Base-by-base conservation (phyloP, 1,284 basidiomycete genomes). In the Moniliella sp. region DNA sequence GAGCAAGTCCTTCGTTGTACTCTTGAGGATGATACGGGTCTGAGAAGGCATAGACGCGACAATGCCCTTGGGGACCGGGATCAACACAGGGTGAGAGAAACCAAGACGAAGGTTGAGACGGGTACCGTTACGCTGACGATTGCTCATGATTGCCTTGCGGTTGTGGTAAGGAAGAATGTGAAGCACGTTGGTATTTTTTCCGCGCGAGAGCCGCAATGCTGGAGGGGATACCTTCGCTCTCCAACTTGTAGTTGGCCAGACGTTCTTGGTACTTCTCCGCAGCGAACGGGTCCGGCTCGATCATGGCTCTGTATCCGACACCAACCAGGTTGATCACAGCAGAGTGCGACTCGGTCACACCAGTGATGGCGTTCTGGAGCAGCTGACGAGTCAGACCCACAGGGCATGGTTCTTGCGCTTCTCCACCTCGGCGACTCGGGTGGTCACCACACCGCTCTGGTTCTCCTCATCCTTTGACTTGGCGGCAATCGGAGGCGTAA, bases 331-430 rank as follows among this genome's bases (percentile, higher is more conserved):
- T 75, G 13, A 97, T 62, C 9, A 78, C 74, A 5, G 80, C 68
- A 0, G 68, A 70, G 64, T 83, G 94, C 1, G 86, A 86, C 40
- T 76, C 70, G 1, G 78, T 76, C 64, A 94, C 84, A 31, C 91
- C 91, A 11, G 67, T 67, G 42, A 94, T 71, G 11, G 86, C 86
- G 56, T 97, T 97, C 43, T 69, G 66, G 54, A 93, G 75, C 37
- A 86, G 69, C 0, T 82, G 78, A 30, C 88, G 74, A 2, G 82
- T 88, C 26, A 81, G 72, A 8, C 88, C 88, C 88, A 97, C 66
- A 82, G 75, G 30, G 76, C 72, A 25, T 79, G 70, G 61, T 91
- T n/a, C n/a, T n/a, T n/a, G n/a, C n/a, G n/a, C n/a, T n/a, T n/a
- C n/a, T n/a, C n/a, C n/a, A n/a, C n/a, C n/a, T n/a, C n/a, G n/a